Percentiles rank a stretch among this genome's conserved stretches.
Evolutionary conservation across 169 alveolate genomes (phyloP).

Genomic region (Plasmodium coatneyi): DNA sequence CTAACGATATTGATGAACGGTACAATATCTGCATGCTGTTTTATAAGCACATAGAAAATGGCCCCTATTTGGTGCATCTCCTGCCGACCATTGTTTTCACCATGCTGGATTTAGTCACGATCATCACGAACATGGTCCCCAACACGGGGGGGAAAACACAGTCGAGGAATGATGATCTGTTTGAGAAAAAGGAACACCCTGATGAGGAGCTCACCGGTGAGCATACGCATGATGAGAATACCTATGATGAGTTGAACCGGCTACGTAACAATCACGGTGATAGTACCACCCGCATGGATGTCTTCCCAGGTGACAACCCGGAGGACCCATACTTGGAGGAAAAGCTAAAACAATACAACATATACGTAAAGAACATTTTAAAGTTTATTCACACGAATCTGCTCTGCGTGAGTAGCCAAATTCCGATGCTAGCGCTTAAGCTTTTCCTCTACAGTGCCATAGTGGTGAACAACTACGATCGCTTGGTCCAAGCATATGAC

Average conservation of each 20-base stretch:
- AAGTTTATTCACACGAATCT: conserved; percentile 46
- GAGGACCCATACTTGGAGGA: conserved; percentile 14
- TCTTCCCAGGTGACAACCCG: neutral
- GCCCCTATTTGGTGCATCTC: conserved; percentile 18
- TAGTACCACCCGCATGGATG: neutral
- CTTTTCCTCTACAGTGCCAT: conserved; percentile 75
- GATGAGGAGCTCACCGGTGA: neutral
- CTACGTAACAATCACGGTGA: neutral
- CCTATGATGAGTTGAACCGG: neutral
- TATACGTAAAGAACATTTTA: conserved; percentile 33
- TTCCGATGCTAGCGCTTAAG: conserved; percentile 71
- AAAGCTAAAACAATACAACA: conserved; percentile 24
- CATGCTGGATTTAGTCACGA: conserved; percentile 4
- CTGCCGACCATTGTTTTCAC: conserved; percentile 45
- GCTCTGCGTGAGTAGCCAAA: conserved; percentile 35
- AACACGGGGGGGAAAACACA: too few species aligned
- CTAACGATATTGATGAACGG: conserved; percentile 24
- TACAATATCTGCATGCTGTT: conserved; percentile 43
- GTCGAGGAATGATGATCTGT: neutral
- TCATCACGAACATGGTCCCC: neutral
- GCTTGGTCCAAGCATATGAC: neutral
- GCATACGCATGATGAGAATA: neutral
- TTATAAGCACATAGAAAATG: conserved; percentile 34
- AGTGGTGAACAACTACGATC: conserved; percentile 75
- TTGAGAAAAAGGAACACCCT: neutral